Percentiles rank a stretch among this genome's conserved stretches.
Conservation (phyloP, 1,139 yeast genomes). For the Magnusiomyces magnusii region DNA sequence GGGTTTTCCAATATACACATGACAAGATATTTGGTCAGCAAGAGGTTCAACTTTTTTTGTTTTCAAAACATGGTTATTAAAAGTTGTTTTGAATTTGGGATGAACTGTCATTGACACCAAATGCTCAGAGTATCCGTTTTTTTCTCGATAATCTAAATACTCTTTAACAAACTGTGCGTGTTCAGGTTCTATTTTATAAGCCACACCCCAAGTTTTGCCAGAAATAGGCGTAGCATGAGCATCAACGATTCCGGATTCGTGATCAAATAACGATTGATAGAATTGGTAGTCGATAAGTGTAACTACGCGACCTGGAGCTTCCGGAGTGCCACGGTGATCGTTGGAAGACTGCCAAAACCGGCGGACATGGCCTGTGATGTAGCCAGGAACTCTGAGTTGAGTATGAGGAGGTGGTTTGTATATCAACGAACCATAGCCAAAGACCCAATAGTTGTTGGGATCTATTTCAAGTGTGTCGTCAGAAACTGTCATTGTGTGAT, state of each 20-base stretch:
- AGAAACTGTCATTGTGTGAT: neutral
- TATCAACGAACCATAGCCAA: conserved; percentile 86
- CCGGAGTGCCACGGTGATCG: conserved; percentile 88
- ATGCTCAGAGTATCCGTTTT: conserved; percentile 77
- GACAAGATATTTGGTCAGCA: conserved; percentile 40
- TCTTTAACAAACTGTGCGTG: conserved; percentile 53
- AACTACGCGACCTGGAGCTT: conserved; percentile 78
- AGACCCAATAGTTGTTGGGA: conserved; percentile 48
- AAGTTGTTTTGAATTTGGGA: neutral
- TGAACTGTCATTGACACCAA: conserved; percentile 55
- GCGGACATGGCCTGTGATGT: conserved; percentile 65
- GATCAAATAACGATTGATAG: conserved; percentile 29
- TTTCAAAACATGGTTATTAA: conserved; percentile 15
- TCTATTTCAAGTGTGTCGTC: neutral
- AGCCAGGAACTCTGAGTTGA: conserved; percentile 59
- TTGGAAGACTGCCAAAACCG: conserved; percentile 89
- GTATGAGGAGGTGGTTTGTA: conserved; percentile 86
- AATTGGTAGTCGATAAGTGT: conserved; percentile 57
- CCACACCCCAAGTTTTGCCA: conserved; percentile 73
- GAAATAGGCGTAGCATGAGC: conserved; percentile 38
- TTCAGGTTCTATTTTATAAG: conserved; percentile 68
- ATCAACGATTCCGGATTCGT: conserved; percentile 20
- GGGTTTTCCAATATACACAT: conserved; percentile 76
- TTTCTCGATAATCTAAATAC: conserved; percentile 74
- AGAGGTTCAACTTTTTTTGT: conserved; percentile 22